Evolutionary conservation across 1,139 yeast species (phyloP).

Genomic region (Trichomonascaceae sp.): DNA sequence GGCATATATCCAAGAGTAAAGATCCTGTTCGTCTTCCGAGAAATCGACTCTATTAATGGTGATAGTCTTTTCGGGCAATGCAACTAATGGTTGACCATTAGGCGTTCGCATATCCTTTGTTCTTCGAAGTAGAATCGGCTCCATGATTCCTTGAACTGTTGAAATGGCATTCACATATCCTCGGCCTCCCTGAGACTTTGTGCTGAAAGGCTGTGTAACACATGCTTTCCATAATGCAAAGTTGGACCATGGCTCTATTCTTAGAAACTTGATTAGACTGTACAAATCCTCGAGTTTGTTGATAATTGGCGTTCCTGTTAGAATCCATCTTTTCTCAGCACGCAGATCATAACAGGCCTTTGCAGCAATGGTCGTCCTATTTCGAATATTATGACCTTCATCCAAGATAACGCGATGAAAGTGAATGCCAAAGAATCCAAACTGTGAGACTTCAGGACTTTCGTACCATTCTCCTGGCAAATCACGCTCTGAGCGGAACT

Average conservation of each 20-base stretch:
- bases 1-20: constrained; percentile 66
- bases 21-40: constrained; percentile 55
- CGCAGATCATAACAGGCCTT: constrained; percentile 64
- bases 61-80: constrained; percentile 71
- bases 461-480: constrained; percentile 18
- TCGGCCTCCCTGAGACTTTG: constrained; percentile 31
- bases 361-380: constrained; percentile 73
- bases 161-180: constrained; percentile 66
- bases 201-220: constrained; percentile 77
- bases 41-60: constrained; percentile 61
- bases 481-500: constrained; percentile 14
- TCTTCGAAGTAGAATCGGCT: constrained; percentile 76
- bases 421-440: constrained; percentile 65
- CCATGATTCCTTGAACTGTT: constrained; percentile 76
- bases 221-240: constrained; percentile 86
- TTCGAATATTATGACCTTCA: constrained; percentile 89
- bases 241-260: constrained; percentile 84
- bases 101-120: constrained; percentile 77
- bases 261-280: constrained; percentile 67
- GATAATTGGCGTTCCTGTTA: constrained; percentile 93
- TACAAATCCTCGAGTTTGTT: constrained; percentile 83
- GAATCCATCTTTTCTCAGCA: constrained; percentile 71
- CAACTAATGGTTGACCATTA: constrained; percentile 71
- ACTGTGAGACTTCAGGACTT: constrained; percentile 18
- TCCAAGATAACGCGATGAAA: constrained; percentile 79